A percentile compares a stretch with the other conserved stretches of the same genome.
phyloP scores from a whole-genome alignment of 371 early-diverging fungal genomes.

The Saksenaea oblongispora region DNA sequence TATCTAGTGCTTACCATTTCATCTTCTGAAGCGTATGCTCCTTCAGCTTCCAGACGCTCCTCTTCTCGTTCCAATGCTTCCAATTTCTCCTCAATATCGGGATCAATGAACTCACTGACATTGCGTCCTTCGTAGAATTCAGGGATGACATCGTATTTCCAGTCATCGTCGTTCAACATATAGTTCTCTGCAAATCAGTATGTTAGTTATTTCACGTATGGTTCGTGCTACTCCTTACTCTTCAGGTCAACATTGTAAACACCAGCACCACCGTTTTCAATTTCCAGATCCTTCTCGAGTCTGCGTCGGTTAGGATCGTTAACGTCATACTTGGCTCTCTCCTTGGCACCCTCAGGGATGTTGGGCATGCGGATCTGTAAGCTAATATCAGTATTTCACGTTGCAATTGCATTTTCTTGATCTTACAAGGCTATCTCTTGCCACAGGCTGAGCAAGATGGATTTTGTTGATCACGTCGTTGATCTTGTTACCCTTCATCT shows the following conservation, averaged over 20 bases:
- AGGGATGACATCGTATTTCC: constrained; percentile 99
- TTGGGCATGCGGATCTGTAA: constrained; percentile 68
- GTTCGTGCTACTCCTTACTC: constrained; percentile 40
- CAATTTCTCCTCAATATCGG: constrained; percentile 95
- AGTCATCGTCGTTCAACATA: constrained; percentile 81
- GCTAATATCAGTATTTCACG: constrained; percentile 15
- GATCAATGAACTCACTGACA: constrained; percentile 99
- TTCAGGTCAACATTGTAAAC: constrained; percentile 94
- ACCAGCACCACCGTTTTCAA: constrained; percentile 93
- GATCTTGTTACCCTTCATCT: constrained; percentile 91
- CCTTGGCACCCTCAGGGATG: constrained; percentile 80
- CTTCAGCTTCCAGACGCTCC: constrained; percentile 89
- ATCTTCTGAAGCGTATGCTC: constrained; percentile 89
- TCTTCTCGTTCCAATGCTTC: constrained; percentile 97
- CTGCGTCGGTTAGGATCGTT: constrained; percentile 83
- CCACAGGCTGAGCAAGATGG: constrained; percentile 87
- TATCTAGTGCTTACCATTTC: constrained; percentile 48
- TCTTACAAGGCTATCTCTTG: constrained; percentile 77
- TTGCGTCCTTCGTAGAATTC: constrained; percentile 99
- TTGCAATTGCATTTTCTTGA: not conserved
- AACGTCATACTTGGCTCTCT: constrained; percentile 73
- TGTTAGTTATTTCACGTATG: not conserved
- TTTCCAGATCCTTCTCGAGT: constrained; percentile 91
- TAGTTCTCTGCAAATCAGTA: constrained; percentile 64
- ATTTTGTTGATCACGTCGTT: constrained; percentile 93